These are phyloP conservation scores for Agaricus sinodeliciosus DNA, from an alignment of 768 basidiomycete species.

Conservation along the genomic window DNA sequence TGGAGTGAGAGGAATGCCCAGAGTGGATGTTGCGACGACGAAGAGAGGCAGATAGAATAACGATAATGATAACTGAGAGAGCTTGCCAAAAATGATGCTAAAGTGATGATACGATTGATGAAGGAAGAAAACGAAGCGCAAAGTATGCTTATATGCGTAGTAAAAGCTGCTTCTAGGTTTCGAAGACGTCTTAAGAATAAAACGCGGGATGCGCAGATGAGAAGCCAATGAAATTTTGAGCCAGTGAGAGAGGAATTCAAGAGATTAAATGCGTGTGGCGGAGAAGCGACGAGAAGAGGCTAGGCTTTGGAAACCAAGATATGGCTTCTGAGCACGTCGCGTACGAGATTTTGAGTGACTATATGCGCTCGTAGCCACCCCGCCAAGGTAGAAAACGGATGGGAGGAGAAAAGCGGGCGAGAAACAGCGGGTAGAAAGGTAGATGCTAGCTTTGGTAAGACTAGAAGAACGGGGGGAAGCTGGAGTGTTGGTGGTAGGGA, in stretches of 20 bases:
- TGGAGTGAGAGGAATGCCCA: background rate
- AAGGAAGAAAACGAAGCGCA: background rate
- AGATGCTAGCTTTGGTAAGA: constrained; percentile 6
- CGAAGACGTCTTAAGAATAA: constrained; percentile 5
- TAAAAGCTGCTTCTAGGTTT: background rate
- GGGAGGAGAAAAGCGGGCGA: background rate
- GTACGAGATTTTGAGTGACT: background rate
- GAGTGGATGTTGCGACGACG: background rate
- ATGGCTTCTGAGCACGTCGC: background rate
- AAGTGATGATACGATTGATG: background rate
- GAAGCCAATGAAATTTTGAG: constrained; percentile 4
- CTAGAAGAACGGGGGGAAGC: constrained; percentile 1
- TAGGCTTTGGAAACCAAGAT: background rate
- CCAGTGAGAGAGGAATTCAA: background rate
- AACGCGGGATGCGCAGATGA: background rate
- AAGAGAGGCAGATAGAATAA: constrained; percentile 7
- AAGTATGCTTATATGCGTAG: constrained; percentile 6
- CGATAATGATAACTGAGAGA: constrained; percentile 5
- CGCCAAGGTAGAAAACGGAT: background rate
- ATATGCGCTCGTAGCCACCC: constrained; percentile 5
- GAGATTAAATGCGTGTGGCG: constrained; percentile 7
- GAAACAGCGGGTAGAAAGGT: background rate
- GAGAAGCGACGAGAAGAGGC: background rate
- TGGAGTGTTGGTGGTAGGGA: constrained; percentile 10
- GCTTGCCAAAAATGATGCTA: constrained; percentile 1